Percentiles rank a stretch among this genome's conserved stretches.
phyloP scores from a whole-genome alignment of 2,329 filamentous ascomycete genomes.

The Monilinia aucupariae region DNA sequence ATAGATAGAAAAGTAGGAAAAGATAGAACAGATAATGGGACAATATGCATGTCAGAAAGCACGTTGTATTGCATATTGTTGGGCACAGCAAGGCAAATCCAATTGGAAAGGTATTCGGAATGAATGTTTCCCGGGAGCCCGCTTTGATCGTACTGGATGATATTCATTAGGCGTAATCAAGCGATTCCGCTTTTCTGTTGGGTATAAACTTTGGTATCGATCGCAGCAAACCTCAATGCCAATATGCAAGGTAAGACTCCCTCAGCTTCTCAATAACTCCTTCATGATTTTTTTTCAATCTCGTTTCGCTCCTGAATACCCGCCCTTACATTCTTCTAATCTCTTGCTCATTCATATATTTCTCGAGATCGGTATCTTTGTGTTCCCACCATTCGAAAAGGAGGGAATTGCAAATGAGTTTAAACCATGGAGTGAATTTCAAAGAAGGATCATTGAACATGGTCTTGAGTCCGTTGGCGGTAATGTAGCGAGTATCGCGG shows the following conservation, averaged over 20 bases:
- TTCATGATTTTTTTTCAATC: constrained; percentile 8
- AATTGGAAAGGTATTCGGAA: constrained; percentile 2
- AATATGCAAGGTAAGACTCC: constrained; percentile 13
- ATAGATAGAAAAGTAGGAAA: background rate
- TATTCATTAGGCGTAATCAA: constrained; percentile 16
- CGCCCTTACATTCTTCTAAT: constrained; percentile 73
- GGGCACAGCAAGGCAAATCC: background rate
- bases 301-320: background rate
- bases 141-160: constrained; percentile 8
- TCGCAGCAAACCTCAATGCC: constrained; percentile 14
- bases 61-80: constrained; percentile 4
- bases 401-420: constrained; percentile 96
- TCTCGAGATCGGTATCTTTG: constrained; percentile 73
- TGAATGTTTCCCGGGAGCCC: too few species aligned
- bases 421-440: constrained; percentile 98
- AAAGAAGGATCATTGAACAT: constrained; percentile 78
- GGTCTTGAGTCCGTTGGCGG: constrained; percentile 71
- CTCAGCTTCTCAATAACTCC: constrained; percentile 8
- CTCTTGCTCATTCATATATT: constrained; percentile 77
- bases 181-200: constrained; percentile 16
- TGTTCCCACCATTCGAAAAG: constrained; percentile 96
- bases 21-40: background rate
- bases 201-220: constrained; percentile 9
- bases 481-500: constrained; percentile 77
- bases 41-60: background rate